These are phyloP conservation scores for Aspergillus biplanus DNA, from an alignment of 495 filamentous ascomycete genomes.

Conservation along the genomic window DNA sequence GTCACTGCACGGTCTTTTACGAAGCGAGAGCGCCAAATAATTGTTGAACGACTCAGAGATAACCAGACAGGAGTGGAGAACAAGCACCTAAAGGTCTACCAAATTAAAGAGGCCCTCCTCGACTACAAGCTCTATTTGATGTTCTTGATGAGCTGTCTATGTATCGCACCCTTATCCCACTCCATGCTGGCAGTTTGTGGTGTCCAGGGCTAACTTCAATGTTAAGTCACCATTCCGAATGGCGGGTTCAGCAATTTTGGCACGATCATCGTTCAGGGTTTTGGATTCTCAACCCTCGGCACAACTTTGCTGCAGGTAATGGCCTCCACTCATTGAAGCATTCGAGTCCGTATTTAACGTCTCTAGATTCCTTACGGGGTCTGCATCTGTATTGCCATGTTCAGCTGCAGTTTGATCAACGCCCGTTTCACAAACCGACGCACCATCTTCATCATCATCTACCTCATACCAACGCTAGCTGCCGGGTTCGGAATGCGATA, in stretches of 20 bases:
- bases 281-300: conserved; percentile 58
- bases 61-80: conserved; percentile 70
- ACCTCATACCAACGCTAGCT: conserved; percentile 56
- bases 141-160: conserved; percentile 54
- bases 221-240: conserved; percentile 44
- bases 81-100: conserved; percentile 60
- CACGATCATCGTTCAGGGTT: conserved; percentile 62
- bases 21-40: conserved; percentile 57
- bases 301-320: conserved; percentile 48
- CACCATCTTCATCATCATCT: conserved; percentile 56
- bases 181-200: background rate
- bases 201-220: background rate
- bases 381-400: conserved; percentile 57
- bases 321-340: too few relatives aligned
- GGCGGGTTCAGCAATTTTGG: conserved; percentile 62
- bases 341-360: too few relatives aligned
- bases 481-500: conserved; percentile 59
- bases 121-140: conserved; percentile 68
- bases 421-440: conserved; percentile 56
- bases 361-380: conserved; percentile 59
- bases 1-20: conserved; percentile 61
- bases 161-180: conserved; percentile 20
- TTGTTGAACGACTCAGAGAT: conserved; percentile 58
- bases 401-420: conserved; percentile 59
- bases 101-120: conserved; percentile 58